Base-by-base conservation (phyloP, 1,284 basidiomycete genomes). In the Microbotryum scabiosae region DNA sequence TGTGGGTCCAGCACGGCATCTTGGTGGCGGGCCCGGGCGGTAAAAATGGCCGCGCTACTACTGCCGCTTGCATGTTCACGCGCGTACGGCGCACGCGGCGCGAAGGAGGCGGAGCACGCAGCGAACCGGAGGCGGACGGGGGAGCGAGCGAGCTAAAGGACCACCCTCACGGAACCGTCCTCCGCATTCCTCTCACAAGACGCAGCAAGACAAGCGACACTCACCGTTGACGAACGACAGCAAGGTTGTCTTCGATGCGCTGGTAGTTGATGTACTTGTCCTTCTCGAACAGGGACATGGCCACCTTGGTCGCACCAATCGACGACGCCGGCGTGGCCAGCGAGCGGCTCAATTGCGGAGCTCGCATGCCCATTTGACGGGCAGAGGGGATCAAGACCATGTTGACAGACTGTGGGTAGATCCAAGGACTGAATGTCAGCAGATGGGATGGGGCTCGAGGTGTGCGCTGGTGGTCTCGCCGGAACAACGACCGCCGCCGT, bases 231-330 rank as follows among this genome's bases (percentile, higher is more conserved):
- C 65, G 62, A 30, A 69, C 67, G 59, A 69, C 67, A 53, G 55
- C 57, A 28, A 69, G 63, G 65, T 69, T 69, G 59, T 69, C 67
- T 58, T 69, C 67, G 61, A 69, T 69, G 59, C 69, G 63, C 64
- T 72, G 92, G 78, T 97, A 97, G 84, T 97, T 96, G 80, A 97
- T 93, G 76, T 82, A 94, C 65, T 84, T 67, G 61, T 84, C 85
- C 74, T 86, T 84, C 78, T 94, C 90, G 68, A 91, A 82, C 66
- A 85, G 80, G 56, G 88, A 90, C 90, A 96, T 94, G 71, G 87
- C 79, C 59, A 96, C 91, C 80, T 92, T 91, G 69, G 85, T 91
- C 75, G 90, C 88, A 65, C 90, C 90, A 71, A 94, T 93, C 70
- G 85, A 81, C 56, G 84, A 80, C 21, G 83, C 81, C 71, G 82